Conservation (phyloP, 1,284 basidiomycete species). For the Leccinum solheimii region DNA sequence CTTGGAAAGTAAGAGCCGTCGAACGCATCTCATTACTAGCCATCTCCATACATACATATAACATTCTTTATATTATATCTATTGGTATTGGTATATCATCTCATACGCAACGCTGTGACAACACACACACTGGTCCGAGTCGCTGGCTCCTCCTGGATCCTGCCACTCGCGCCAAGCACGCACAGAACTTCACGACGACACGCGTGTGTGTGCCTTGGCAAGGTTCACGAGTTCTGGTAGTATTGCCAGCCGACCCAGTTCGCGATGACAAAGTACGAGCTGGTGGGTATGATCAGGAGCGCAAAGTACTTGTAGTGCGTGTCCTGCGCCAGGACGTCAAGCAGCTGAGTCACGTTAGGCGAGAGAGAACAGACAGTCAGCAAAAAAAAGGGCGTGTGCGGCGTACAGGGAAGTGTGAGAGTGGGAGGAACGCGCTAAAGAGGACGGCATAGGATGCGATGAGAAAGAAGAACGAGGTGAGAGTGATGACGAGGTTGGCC, state of each 20-base stretch:
- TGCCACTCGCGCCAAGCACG: not conserved
- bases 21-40: not conserved
- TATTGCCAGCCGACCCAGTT: conserved; percentile 98
- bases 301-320: conserved; percentile 88
- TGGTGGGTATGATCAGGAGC: conserved; percentile 78
- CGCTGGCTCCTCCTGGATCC: not conserved
- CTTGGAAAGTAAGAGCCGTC: not conserved
- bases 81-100: not conserved
- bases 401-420: conserved; percentile 52
- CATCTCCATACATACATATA: not conserved
- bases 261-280: conserved; percentile 86
- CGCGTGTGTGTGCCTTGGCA: conserved; percentile 8
- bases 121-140: not conserved
- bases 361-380: not conserved
- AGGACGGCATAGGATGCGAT: conserved; percentile 64
- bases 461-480: conserved; percentile 54
- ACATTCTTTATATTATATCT: not conserved
- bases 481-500: conserved; percentile 51
- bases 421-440: conserved; percentile 62
- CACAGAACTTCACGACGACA: not conserved
- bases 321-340: conserved; percentile 66
- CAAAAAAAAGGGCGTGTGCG: not conserved
- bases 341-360: conserved; percentile 43
- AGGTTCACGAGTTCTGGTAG: conserved; percentile 74
- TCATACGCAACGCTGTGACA: not conserved